Evolutionary conservation across 352 stramenopile genomes (phyloP), one percentile per base, ranked within the genome.

Genomic region (Saprolegnia parasitica): DNA sequence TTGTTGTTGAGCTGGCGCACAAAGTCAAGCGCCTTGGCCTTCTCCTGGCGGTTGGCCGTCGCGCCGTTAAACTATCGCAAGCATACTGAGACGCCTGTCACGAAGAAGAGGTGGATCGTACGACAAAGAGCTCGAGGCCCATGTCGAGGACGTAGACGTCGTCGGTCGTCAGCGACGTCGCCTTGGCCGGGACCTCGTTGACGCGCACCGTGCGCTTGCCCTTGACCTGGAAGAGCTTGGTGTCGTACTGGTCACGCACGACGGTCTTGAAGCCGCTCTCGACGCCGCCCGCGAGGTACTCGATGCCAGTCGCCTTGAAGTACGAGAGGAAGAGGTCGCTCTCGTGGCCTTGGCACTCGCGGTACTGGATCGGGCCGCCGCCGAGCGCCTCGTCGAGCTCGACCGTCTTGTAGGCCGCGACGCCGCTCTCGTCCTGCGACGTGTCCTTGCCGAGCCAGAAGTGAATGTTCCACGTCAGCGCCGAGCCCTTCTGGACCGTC

Each of bases 341-440:
- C 71, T 93, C 85, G 67, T 88, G 66, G 57, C 78, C 81, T 63
- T 93, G 79, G 74, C 83, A 91, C 67, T 93, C 85, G 24, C 96
- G 88, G 78, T 98, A 95, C 79, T 99, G 92, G 39, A 98, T 81
- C n/a, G 95, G 79, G 13, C 80, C 77, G 21, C 89, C 91, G 24
- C 92, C 93, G 8, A 99, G 78, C 20, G 86, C 78, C 56, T 98
- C 91, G 74, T 99, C 96, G 16, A 98, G 86, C 83, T 99, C 96
- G 24, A 98, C 93, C 37, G 93, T 93, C 81, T 99, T 98, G 84
- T 98, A 98, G 20, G 96, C 96, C 1, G 95, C 96, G 20, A 98
- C 86, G 56, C 95, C 96, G 73, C 90, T 96, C 76, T 98, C 96
- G 75, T 98, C 95, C 13, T 78, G 65, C 5, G 88, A 91, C 39